phyloP scores from a whole-genome alignment of 2,329 filamentous ascomycete species.

The Epicoccum nigrum region DNA sequence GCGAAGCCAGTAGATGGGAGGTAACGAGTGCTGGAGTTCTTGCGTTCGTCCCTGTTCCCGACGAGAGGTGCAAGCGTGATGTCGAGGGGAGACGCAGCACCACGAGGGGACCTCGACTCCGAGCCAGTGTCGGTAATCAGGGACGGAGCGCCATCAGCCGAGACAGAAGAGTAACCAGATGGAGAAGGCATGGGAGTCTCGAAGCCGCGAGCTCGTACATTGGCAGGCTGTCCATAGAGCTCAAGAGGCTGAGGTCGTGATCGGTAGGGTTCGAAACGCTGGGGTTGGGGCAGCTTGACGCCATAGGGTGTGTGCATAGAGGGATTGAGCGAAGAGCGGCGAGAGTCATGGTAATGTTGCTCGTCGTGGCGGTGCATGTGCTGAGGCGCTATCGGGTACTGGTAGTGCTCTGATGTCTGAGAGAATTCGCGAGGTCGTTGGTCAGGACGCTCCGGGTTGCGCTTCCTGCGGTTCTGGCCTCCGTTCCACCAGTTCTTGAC shows the following conservation, averaged over 20 bases:
- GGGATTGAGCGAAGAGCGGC: conserved; percentile 37
- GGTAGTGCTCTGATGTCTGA: conserved; percentile 42
- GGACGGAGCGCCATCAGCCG: conserved; percentile 69
- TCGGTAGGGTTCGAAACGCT: conserved; percentile 39
- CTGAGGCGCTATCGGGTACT: conserved; percentile 35
- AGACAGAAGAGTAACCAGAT: conserved; percentile 66
- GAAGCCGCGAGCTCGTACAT: conserved; percentile 40
- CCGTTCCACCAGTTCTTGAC: conserved; percentile 99
- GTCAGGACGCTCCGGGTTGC: conserved; percentile 46
- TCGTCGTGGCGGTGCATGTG: conserved; percentile 35
- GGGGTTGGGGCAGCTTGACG: conserved; percentile 43
- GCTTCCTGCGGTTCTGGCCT: conserved; percentile 77
- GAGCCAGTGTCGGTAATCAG: conserved; percentile 70
- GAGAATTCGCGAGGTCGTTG: conserved; percentile 35
- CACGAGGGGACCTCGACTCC: conserved; percentile 54
- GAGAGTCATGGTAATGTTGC: conserved; percentile 37
- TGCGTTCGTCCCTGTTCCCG: conserved; percentile 45
- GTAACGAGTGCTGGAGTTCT: conserved; percentile 44
- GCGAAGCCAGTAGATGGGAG: conserved; percentile 49
- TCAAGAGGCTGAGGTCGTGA: conserved; percentile 43
- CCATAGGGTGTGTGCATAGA: conserved; percentile 35
- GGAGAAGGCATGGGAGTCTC: conserved; percentile 70
- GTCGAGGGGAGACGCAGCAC: conserved; percentile 55
- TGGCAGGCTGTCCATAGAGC: conserved; percentile 32
- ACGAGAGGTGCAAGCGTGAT: conserved; percentile 48